Base-by-base conservation (phyloP, 2,329 filamentous ascomycete species). In the Bretziella fagacearum region DNA sequence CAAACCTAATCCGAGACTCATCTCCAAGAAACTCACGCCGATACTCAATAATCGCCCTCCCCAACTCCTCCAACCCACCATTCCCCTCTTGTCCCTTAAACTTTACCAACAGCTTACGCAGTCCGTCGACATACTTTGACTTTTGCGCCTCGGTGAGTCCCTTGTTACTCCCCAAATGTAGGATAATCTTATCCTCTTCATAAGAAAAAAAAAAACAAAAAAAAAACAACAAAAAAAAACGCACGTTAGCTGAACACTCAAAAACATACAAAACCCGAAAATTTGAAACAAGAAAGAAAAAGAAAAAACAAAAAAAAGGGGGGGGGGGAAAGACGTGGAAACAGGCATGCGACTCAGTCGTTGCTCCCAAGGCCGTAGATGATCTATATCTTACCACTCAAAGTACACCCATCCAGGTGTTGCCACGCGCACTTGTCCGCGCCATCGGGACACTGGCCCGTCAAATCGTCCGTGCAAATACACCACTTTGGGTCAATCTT, bases 381-480 rank as follows among this genome's bases (percentile, higher is more conserved):
- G 44, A 45, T 45, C 45, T 51, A 44, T 45, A 33, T 84, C 82
- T 75, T 73, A 93, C 84, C 84, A 64, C 72, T 74, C 58, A 84
- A 66, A 57, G 65, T 67, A 65, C 89, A 81, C 52, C 75, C 68
- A 55, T 71, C 69, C 59, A 93, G 87, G 65, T 98, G 91, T 66
- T 96, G 73, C 54, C 67, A 79, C 48, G 75, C 65, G 64, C 91
- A 98, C 47, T 73, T 67, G 50, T 65, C 60, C 57, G 87, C 83
- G 8, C 43, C 43, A 54, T 80, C 79, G 25, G 71, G 62, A 53
- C 91, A 96, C 54, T 69, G 66, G 51, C 77, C 76, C 45, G 77
- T 78, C 41, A 83, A 65, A 61, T 93, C 84, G 56, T 75, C 80
- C 30, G 77, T 79, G 62, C 91, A 98, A 42, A 96, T 58, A 52